phyloP scores from a whole-genome alignment of 352 stramenopile genomes.

The Globisporangium cederbergense region DNA sequence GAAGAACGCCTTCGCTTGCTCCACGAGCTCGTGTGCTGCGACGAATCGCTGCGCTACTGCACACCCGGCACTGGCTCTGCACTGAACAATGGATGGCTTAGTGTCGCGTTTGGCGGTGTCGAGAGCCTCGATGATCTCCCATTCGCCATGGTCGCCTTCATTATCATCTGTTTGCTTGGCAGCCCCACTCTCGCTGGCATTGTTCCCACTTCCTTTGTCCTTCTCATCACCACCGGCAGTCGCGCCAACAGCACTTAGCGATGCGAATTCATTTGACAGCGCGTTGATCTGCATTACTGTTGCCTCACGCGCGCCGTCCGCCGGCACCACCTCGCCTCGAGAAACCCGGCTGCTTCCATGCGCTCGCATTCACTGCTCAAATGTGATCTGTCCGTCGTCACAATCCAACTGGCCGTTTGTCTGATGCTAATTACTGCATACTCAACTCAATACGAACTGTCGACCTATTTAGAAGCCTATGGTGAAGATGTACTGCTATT shows the following conservation, averaged over 20 bases:
- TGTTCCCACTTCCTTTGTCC: neutral
- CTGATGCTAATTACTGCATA: too few relatives aligned
- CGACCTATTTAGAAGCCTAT: too few relatives aligned
- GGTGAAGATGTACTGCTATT: too few relatives aligned
- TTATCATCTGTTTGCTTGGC: neutral
- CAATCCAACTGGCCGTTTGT: too few relatives aligned
- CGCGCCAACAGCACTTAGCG: neutral
- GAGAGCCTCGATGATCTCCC: neutral
- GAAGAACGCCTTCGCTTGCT: neutral
- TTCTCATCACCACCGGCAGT: neutral
- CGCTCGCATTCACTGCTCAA: too few relatives aligned
- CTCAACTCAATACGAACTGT: too few relatives aligned
- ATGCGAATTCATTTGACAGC: neutral
- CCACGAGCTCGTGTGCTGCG: conserved; percentile 1
- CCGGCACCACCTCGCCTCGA: too few relatives aligned
- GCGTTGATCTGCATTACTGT: neutral
- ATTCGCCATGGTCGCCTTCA: neutral
- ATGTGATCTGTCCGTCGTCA: too few relatives aligned
- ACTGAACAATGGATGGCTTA: neutral
- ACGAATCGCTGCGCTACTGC: conserved; percentile 7
- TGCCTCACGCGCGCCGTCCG: neutral
- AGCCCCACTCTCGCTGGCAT: neutral
- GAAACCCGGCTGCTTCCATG: too few relatives aligned
- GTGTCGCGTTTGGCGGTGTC: neutral
- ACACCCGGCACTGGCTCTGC: neutral